Conservation (phyloP, 2,329 filamentous ascomycete genomes). For the Aureobasidium sp. region DNA sequence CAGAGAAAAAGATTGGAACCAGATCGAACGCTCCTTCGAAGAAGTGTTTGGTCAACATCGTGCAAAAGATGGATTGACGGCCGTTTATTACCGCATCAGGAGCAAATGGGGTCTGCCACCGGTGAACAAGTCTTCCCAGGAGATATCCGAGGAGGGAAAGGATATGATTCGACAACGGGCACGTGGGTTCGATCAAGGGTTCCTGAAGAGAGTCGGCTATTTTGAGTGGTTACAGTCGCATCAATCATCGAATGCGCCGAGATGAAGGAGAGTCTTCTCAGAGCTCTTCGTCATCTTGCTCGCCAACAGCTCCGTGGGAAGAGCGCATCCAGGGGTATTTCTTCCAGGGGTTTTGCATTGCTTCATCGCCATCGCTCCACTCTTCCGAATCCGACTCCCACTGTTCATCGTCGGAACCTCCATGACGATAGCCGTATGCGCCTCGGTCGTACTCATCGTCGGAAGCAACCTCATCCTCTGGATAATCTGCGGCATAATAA, state of each 20-base stretch:
- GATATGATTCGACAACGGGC: constrained; percentile 24
- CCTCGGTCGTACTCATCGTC: constrained; percentile 56
- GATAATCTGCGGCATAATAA: constrained; percentile 73
- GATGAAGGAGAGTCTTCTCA: not conserved
- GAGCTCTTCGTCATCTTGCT: constrained; percentile 14
- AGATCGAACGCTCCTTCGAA: constrained; percentile 19
- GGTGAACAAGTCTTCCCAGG: constrained; percentile 27
- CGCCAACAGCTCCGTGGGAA: not conserved
- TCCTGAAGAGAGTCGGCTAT: constrained; percentile 26
- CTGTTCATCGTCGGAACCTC: constrained; percentile 36
- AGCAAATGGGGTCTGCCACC: constrained; percentile 28
- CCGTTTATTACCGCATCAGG: constrained; percentile 30
- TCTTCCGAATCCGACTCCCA: constrained; percentile 27
- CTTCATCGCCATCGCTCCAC: constrained; percentile 24
- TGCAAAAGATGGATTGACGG: constrained; percentile 28
- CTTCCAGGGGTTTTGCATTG: constrained; percentile 27
- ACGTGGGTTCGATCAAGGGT: constrained; percentile 25
- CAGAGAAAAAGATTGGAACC: constrained; percentile 19
- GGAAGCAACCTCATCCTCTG: constrained; percentile 68
- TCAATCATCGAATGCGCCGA: not conserved
- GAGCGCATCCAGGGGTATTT: constrained; percentile 19
- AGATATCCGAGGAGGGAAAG: constrained; percentile 23
- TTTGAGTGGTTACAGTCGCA: constrained; percentile 17
- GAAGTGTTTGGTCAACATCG: constrained; percentile 18
- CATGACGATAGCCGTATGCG: constrained; percentile 35